Evolutionary conservation across 2,329 filamentous ascomycete species (phyloP), one percentile per base, ranked within the genome.

Genomic region (Elsinoe arachidis): DNA sequence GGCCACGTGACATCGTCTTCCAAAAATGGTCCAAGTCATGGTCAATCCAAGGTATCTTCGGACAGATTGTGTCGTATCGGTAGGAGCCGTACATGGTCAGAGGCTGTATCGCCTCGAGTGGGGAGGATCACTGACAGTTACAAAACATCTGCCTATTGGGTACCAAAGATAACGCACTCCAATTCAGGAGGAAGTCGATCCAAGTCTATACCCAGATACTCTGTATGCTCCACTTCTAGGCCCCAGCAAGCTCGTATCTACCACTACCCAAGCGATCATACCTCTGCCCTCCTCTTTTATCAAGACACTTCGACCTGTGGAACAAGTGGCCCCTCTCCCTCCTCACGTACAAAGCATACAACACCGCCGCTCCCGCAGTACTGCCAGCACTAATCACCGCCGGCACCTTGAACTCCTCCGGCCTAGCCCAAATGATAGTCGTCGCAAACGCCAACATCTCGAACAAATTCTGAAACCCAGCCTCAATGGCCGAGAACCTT

Each of bases 401-500:
- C 0, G 86, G 85, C 66, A 79, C 84, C 57, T 74, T 74, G 66
- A 90, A 90, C 63, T 87, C 77, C 2, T 79, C 75, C 0, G 86
- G 86, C 0, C 73, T 71, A 1, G 80, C 75, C 60, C 84, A 88
- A 3, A 84, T 66, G 59, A 88, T 82, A 0, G 87, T 90, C 0
- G 78, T 77, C 0, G 76, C 76, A 65, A 82, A 90, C 0, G 85
- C 84, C 1, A 83, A 68, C 49, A 90, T 75, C 68, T 90, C 86
- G 60, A 88, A 89, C 0, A 80, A 62, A 60, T 84, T 90, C 66
- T 90, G 87, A 38, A 84, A 76, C 0, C 82, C 78, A 7, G 83
- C 79, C 67, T 91, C 87, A 6, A 82, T 78, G 0, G 84, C 74
- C 0, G 86, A 89, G 63, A 91, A 90, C 0, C 77, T 72, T 1